These are phyloP conservation scores for Monosporascus sp. DNA, from an alignment of 2,329 filamentous ascomycete species.

Conservation along the genomic window DNA sequence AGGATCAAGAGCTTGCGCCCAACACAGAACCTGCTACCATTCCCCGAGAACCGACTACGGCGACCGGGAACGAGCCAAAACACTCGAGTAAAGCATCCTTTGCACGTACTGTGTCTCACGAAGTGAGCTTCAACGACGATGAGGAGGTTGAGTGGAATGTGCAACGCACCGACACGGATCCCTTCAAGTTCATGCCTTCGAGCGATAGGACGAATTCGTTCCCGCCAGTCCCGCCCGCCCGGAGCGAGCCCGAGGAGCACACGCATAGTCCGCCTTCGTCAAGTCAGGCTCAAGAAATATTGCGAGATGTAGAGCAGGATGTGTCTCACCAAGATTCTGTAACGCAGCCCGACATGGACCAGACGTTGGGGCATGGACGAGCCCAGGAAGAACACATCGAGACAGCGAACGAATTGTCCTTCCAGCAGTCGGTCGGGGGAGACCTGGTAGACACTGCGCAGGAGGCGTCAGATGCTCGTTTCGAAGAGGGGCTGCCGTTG, in stretches of 20 bases:
- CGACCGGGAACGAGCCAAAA: slow-evolving; percentile 35
- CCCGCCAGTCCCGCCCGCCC: slow-evolving; percentile 46
- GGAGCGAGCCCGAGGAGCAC: slow-evolving; percentile 22
- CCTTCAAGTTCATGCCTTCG: slow-evolving; percentile 55
- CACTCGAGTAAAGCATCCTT: slow-evolving; percentile 60
- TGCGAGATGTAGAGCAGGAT: slow-evolving; percentile 48
- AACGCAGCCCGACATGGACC: slow-evolving; percentile 32
- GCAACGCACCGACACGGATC: slow-evolving; percentile 47
- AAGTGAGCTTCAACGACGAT: slow-evolving; percentile 53
- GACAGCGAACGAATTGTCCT: slow-evolving; percentile 16
- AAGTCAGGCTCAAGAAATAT: slow-evolving; percentile 48
- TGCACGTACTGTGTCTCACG: slow-evolving; percentile 58
- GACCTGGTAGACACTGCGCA: slow-evolving; percentile 36
- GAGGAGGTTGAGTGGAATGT: slow-evolving; percentile 55
- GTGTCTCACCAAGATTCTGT: slow-evolving; percentile 36
- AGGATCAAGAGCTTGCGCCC: slow-evolving; percentile 7
- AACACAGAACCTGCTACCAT: slow-evolving; percentile 9
- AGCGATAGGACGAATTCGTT: slow-evolving; percentile 60
- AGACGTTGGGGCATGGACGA: slow-evolving; percentile 26
- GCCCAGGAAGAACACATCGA: slow-evolving; percentile 12
- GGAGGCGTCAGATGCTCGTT: slow-evolving; percentile 52
- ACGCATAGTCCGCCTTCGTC: slow-evolving; percentile 38
- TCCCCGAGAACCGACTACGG: slow-evolving; percentile 8
- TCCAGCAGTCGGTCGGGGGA: slow-evolving; percentile 37
- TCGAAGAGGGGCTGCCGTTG: slow-evolving; percentile 65